Percentiles rank a stretch among this genome's conserved stretches.
phyloP scores from a whole-genome alignment of 306 rosid genomes.

The Ormosia semicastrata region DNA sequence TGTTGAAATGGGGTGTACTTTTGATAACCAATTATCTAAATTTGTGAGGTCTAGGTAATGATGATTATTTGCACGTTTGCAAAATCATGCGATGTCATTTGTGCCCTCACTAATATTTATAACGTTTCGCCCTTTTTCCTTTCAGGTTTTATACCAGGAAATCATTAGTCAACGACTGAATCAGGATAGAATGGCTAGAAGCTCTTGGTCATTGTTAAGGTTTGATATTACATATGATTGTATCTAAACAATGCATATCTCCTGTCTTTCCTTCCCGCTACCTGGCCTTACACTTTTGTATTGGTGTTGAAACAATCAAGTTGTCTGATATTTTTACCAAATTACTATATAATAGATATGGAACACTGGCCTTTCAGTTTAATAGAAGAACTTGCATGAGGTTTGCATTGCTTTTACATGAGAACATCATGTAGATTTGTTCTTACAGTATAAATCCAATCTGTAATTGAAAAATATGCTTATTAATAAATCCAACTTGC shows the following conservation, averaged over 20 bases:
- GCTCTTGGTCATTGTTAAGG: not conserved
- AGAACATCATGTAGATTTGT: not conserved
- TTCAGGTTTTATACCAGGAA: conserved; percentile 22
- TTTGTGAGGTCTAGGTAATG: not conserved
- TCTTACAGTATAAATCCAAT: not conserved
- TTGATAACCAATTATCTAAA: not conserved
- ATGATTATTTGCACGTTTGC: not conserved
- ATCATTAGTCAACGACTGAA: not conserved
- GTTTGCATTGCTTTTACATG: not conserved
- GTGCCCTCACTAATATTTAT: not conserved
- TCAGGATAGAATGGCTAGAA: not conserved
- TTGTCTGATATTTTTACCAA: not conserved
- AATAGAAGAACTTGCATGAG: not conserved
- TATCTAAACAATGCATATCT: not conserved
- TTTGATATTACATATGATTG: not conserved
- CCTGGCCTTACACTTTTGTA: not conserved
- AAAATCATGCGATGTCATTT: not conserved
- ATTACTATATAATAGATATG: not conserved
- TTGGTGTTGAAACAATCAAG: not conserved
- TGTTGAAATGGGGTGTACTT: not conserved
- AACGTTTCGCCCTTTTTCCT: not conserved
- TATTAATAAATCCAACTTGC: not conserved
- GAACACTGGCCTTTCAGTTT: not conserved
- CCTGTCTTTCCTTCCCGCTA: not conserved
- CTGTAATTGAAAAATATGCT: not conserved